A percentile compares a stretch with the other conserved stretches of the same genome.
phyloP scores from a whole-genome alignment of 805 yeast species.

The Kregervanrija fluxuum region DNA sequence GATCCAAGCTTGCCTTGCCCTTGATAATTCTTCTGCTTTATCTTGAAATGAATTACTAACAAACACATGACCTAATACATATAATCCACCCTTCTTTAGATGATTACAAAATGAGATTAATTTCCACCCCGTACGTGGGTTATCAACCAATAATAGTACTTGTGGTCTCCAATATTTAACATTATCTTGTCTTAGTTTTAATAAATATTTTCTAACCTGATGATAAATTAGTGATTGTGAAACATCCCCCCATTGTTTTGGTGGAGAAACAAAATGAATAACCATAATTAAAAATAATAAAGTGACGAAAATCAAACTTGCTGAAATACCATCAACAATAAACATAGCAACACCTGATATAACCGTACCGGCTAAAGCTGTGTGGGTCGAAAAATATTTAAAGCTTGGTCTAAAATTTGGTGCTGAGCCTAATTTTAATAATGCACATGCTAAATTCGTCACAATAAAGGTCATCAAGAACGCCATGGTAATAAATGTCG shows the following conservation, averaged over 20 bases:
- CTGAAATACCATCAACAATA: conserved; percentile 87
- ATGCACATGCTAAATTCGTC: conserved; percentile 87
- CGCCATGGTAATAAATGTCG: conserved; percentile 95
- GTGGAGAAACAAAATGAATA: conserved; percentile 89
- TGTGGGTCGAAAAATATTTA: conserved; percentile 71
- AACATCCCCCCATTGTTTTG: conserved; percentile 97
- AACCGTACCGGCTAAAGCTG: conserved; percentile 73
- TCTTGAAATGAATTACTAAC: conserved; percentile 55
- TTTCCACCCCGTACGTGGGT: conserved; percentile 89
- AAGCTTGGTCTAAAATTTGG: conserved; percentile 98
- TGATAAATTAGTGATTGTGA: conserved; percentile 93
- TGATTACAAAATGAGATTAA: conserved; percentile 89
- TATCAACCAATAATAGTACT: conserved; percentile 77
- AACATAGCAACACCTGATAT: conserved; percentile 81
- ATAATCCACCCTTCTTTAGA: conserved; percentile 90
- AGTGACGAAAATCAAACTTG: conserved; percentile 63
- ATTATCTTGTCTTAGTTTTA: conserved; percentile 80
- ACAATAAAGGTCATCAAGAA: conserved; percentile 93
- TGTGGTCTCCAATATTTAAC: conserved; percentile 99
- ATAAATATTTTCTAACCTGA: conserved; percentile 86
- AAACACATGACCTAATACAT: conserved; percentile 87
- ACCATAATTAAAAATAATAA: conserved; percentile 60
- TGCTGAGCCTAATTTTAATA: conserved; percentile 82
- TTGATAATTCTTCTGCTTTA: conserved; percentile 59
- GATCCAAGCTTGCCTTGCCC: conserved; percentile 76